These are phyloP conservation scores for Neckera pumila DNA, from an alignment of 225 moss, liverwort and hornwort genomes.

Conservation along the genomic window DNA sequence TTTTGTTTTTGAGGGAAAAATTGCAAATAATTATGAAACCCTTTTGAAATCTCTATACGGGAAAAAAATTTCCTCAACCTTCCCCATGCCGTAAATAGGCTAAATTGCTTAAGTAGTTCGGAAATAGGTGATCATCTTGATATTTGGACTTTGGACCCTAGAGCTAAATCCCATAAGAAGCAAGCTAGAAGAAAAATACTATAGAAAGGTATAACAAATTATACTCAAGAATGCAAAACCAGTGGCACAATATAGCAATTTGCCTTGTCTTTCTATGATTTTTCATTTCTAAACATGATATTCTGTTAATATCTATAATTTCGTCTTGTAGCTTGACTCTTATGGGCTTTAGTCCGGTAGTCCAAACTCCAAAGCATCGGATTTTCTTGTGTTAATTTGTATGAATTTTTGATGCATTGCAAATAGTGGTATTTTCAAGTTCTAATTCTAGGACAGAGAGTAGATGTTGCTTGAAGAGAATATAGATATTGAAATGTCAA, in stretches of 20 bases:
- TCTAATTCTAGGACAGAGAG: not conserved
- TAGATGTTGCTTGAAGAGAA: not conserved
- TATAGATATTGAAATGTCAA: not conserved
- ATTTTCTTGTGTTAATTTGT: not conserved
- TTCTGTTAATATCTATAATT: not conserved
- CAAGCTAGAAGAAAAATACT: not conserved
- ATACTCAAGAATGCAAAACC: not conserved
- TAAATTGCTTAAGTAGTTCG: too few species aligned
- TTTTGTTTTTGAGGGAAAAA: too few species aligned
- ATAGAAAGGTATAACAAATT: rapidly evolving
- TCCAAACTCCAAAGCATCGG: rapidly evolving
- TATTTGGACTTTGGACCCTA: rapidly evolving
- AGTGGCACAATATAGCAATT: rapidly evolving
- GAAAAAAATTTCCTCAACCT: too few species aligned
- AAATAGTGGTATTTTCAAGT: not conserved
- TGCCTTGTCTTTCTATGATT: not conserved
- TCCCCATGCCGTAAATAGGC: too few species aligned
- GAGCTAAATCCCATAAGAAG: not conserved
- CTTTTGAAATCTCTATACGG: too few species aligned
- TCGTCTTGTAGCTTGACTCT: not conserved
- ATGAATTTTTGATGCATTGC: not conserved
- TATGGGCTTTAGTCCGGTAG: rapidly evolving
- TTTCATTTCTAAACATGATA: not conserved
- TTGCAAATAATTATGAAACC: too few species aligned
- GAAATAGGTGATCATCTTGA: too few species aligned